These are phyloP conservation scores for Ceratocystis diversiconidia DNA, from an alignment of 2,329 filamentous ascomycete genomes.

Conservation along the genomic window DNA sequence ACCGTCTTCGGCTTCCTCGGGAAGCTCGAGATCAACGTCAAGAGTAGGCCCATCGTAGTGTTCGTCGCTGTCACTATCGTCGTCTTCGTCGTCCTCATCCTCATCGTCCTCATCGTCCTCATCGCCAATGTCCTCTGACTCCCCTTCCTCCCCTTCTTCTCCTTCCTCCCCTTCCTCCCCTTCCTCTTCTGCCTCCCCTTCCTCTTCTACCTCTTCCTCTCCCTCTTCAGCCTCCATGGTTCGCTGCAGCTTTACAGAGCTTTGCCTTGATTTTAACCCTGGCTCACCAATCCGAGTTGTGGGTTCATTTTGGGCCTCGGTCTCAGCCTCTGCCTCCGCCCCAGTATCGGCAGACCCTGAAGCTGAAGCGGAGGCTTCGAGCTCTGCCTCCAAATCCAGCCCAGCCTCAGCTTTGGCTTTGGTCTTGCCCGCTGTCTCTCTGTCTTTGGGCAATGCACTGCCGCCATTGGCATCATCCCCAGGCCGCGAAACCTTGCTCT, in stretches of 20 bases:
- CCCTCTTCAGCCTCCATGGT: not conserved
- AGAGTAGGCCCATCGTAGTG: conserved; percentile 17
- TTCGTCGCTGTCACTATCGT: conserved; percentile 11
- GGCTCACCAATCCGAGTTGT: not conserved
- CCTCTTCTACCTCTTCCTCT: not conserved
- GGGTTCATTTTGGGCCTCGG: not conserved
- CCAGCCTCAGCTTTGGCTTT: not conserved
- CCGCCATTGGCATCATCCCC: not conserved
- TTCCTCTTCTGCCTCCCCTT: not conserved
- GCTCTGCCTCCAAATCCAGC: too few relatives aligned
- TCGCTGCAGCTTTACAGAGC: not conserved
- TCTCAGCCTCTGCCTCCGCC: not conserved
- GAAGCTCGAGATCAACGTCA: not conserved
- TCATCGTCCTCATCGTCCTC: conserved; percentile 20
- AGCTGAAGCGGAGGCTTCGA: too few relatives aligned
- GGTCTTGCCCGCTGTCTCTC: not conserved
- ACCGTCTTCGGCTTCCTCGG: conserved; percentile 19
- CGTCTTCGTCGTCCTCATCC: conserved; percentile 18
- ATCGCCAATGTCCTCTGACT: conserved; percentile 7
- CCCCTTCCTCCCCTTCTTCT: not conserved
- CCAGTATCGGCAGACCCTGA: too few relatives aligned
- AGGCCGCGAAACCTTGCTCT: conserved; percentile 12
- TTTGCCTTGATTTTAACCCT: not conserved
- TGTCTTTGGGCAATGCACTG: conserved; percentile 7
- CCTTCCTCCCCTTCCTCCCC: not conserved